These are phyloP conservation scores for Breynia disticha DNA, from an alignment of 441 rosid genomes.

Conservation along the genomic window DNA sequence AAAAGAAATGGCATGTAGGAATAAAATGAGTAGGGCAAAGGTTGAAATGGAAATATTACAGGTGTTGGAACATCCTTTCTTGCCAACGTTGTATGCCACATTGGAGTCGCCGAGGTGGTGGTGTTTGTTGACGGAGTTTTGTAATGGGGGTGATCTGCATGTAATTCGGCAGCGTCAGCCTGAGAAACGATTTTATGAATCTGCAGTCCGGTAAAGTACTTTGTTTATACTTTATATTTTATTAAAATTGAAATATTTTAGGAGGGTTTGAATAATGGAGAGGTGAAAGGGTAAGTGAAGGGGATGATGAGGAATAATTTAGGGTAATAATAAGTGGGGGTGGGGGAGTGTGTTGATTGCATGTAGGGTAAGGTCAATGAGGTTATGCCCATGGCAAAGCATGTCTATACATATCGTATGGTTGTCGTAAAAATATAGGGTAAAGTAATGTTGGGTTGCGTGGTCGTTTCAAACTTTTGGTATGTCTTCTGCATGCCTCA, in stretches of 20 bases:
- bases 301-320: too few species aligned
- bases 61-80: conserved; percentile 73
- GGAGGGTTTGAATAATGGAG: too few species aligned
- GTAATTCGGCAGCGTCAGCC: conserved; percentile 83
- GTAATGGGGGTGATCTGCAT: conserved; percentile 92
- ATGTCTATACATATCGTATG: too few species aligned
- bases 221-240: too few species aligned
- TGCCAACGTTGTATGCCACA: conserved; percentile 76
- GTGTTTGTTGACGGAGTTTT: conserved; percentile 81
- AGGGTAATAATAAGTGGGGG: too few species aligned
- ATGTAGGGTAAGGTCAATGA: too few species aligned
- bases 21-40: conserved; percentile 69
- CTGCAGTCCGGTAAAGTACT: conserved; percentile 66
- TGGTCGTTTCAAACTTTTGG: not conserved
- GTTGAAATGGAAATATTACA: conserved; percentile 78
- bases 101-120: conserved; percentile 79
- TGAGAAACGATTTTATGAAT: conserved; percentile 60
- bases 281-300: too few species aligned
- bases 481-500: not conserved
- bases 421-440: too few species aligned
- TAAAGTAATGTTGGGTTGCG: too few species aligned
- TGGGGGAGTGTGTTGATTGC: too few species aligned
- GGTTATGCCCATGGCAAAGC: too few species aligned
- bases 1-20: conserved; percentile 60
- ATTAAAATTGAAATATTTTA: too few species aligned